Evolutionary conservation across 2,329 filamentous ascomycete species (phyloP).

Genomic region (Neofusicoccum umdonicola): DNA sequence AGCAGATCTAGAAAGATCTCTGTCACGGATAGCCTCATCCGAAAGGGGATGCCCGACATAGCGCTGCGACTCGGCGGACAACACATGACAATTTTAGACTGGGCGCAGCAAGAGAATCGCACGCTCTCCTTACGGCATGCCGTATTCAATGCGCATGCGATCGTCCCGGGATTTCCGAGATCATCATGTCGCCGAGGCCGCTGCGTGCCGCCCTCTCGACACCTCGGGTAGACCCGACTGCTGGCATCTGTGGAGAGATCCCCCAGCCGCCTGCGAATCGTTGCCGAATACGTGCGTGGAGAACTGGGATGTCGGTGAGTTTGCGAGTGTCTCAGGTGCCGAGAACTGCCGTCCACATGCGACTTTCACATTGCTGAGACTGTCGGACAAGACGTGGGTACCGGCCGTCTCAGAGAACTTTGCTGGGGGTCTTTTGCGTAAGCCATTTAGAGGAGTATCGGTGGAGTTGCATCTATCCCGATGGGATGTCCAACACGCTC

Average conservation of each 20-base stretch:
- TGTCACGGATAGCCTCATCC: background rate
- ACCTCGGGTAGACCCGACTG: background rate
- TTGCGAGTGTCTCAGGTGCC: background rate
- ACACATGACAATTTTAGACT: background rate
- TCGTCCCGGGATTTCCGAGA: background rate
- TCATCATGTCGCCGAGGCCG: background rate
- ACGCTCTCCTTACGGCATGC: background rate
- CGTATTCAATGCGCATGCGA: background rate
- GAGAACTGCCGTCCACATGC: background rate
- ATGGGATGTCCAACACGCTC: too few relatives aligned
- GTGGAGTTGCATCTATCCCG: too few relatives aligned
- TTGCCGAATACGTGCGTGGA: background rate
- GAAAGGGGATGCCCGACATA: background rate
- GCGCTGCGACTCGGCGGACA: background rate
- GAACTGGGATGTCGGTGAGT: background rate
- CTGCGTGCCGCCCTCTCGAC: background rate
- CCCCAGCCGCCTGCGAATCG: background rate
- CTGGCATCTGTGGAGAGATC: background rate
- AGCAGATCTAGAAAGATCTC: background rate
- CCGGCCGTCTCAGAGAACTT: background rate
- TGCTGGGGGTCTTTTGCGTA: too few relatives aligned
- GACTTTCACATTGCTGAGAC: background rate
- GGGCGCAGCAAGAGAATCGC: background rate
- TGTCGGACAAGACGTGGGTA: background rate
- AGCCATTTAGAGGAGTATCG: too few relatives aligned